Evolutionary conservation across 306 rosid species (phyloP), one percentile per base, ranked within the genome.

Genomic region (Corylus americana): DNA sequence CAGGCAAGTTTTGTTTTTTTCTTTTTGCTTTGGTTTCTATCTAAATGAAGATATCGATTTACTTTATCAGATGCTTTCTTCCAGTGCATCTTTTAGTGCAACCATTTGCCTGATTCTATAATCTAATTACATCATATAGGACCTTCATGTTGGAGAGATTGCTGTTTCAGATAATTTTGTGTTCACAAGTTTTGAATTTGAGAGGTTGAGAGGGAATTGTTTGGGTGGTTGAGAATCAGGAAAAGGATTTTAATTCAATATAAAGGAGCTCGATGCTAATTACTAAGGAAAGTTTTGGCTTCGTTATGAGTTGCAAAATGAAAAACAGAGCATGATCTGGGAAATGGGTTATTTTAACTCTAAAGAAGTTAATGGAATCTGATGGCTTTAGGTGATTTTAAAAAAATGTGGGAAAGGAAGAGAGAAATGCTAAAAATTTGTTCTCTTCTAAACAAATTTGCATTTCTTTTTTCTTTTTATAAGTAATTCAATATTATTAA

Each of bases 1-100:
- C 91, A 88, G 87, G 91, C 53, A 44, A 39, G 76, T 45, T 66
- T 77, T 69, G 42, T 11, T 3, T 27, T 55, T 48, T 47, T 29
- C 8, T 63, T 16, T 62, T 57, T 20, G 4, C 51, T 45, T 31
- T 9, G 29, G 2, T 29, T 14, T 45, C 8, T 45, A 11, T 18
- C 10, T 11, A 12, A 49, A 49, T 49, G 61, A 18, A 18, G 61
- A 55, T 55, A 8, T 8, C n/a, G 22, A n/a, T 55, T 18, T 7
- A 16, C 61, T 55, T 49, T 49, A 49, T 49, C 4, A 9, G 22
- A 55, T 55, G 27, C 22, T 17, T 20, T 17, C 62, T 55, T 8
- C 2, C 11, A 55, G 25, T 8, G 20, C 11, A 55, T 55, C 0
- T 59, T 59, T 59, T 8, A 25, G 66, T 10, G 64, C 1, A 55